phyloP scores from a whole-genome alignment of 495 filamentous ascomycete genomes.

The Penicillium argentinense region DNA sequence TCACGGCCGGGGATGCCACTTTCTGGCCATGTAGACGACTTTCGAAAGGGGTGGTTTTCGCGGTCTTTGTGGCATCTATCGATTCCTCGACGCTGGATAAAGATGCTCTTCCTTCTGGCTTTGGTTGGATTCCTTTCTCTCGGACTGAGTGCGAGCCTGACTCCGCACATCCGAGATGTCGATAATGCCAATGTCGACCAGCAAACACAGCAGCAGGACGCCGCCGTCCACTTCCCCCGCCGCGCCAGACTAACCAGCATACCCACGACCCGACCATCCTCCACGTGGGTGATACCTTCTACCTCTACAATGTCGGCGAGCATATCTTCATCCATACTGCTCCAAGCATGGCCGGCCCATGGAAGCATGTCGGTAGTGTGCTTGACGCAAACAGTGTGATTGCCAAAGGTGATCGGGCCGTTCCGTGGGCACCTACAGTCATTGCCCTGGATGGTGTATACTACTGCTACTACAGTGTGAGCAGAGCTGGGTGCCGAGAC shows the following conservation, averaged over 20 bases:
- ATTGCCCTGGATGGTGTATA: conserved; percentile 54
- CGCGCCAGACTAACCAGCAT: conserved; percentile 33
- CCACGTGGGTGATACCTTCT: conserved; percentile 30
- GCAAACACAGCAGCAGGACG: conserved; percentile 9
- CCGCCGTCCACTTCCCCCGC: conserved; percentile 21
- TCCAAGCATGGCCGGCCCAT: conserved; percentile 40
- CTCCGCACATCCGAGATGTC: conserved; percentile 3
- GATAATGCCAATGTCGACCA: neutral
- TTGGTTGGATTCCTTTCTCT: conserved; percentile 24
- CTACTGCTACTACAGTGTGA: conserved; percentile 74
- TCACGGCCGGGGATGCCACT: conserved; percentile 23
- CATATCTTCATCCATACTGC: conserved; percentile 38
- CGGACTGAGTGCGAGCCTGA: conserved; percentile 14
- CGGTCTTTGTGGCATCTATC: conserved; percentile 17
- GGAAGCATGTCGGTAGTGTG: conserved; percentile 36
- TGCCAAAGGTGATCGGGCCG: conserved; percentile 37
- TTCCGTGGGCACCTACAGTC: conserved; percentile 63
- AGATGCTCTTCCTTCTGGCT: conserved; percentile 24
- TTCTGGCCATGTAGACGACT: conserved; percentile 14
- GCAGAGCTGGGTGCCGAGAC: conserved; percentile 63
- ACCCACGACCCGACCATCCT: conserved; percentile 46
- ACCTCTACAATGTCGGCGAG: conserved; percentile 38
- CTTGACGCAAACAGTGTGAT: conserved; percentile 41
- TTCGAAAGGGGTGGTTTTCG: conserved; percentile 20
- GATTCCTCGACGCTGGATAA: conserved; percentile 27